Percentiles rank a stretch among this genome's conserved stretches.
Evolutionary conservation across 306 rosid genomes (phyloP).

Genomic region (Sophora flavescens): DNA sequence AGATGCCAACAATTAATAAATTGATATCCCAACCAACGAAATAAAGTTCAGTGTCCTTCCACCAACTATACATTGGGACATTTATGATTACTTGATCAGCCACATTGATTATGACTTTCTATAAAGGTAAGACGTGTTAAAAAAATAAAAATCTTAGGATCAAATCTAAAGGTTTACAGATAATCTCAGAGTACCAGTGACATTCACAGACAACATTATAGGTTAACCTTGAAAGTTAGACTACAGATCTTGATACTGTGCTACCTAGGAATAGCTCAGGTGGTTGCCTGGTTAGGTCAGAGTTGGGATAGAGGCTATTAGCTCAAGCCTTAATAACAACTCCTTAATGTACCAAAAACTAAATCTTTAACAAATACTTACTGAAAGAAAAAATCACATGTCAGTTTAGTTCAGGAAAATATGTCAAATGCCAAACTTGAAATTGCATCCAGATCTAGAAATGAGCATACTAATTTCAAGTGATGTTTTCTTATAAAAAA

Average conservation of each 20-base stretch:
- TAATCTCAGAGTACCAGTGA: not conserved
- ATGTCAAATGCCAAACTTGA: constrained; percentile 4
- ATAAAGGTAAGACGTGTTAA: not conserved
- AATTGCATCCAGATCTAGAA: not conserved
- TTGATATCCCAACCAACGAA: constrained; percentile 22
- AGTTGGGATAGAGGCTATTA: constrained; percentile 10
- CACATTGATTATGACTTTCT: constrained; percentile 18
- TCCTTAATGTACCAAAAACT: not conserved
- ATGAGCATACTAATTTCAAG: not conserved
- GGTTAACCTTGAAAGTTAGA: constrained; percentile 1
- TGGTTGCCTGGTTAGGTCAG: constrained; percentile 11
- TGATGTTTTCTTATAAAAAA: not conserved
- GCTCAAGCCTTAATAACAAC: constrained; percentile 35
- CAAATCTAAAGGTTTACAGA: constrained; percentile 38
- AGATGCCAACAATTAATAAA: constrained; percentile 17
- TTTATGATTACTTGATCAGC: not conserved
- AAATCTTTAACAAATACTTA: not conserved
- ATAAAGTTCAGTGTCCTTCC: constrained; percentile 1
- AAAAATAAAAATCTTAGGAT: not conserved
- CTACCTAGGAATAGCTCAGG: constrained; percentile 12
- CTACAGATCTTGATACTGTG: not conserved
- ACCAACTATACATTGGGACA: not conserved
- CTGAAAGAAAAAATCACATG: not conserved
- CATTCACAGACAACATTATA: not conserved
- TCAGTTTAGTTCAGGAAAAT: constrained; percentile 17